A percentile compares a stretch with the other conserved stretches of the same genome.
Conservation (phyloP, 257 asterid genomes). For the Solanum infundibuliforme region DNA sequence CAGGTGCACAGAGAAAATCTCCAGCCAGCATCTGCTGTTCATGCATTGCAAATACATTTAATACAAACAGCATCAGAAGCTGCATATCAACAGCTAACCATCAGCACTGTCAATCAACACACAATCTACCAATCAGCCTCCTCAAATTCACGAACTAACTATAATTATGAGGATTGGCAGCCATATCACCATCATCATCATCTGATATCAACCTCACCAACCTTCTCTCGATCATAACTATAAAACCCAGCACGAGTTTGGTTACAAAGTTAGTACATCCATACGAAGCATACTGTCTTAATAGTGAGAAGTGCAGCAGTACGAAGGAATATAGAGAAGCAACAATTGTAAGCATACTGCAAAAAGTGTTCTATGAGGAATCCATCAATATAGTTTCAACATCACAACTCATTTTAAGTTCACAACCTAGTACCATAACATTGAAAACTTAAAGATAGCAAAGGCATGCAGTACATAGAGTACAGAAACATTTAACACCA, state of each 20-base stretch:
- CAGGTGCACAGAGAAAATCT: background rate
- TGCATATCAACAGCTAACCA: constrained; percentile 1
- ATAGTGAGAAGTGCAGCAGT: background rate
- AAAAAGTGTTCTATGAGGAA: background rate
- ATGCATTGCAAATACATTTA: background rate
- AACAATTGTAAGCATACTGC: background rate
- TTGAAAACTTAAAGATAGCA: background rate
- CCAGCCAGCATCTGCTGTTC: background rate
- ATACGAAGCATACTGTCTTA: background rate
- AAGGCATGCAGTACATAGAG: background rate
- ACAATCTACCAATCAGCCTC: constrained; percentile 9
- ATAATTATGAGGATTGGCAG: background rate
- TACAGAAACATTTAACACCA: background rate
- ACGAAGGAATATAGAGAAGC: background rate
- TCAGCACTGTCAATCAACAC: background rate
- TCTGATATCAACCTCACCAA: constrained; percentile 3
- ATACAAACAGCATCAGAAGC: constrained; percentile 13
- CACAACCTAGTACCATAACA: background rate
- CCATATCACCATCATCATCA: background rate
- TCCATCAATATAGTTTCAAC: background rate
- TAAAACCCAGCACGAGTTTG: constrained; percentile 4
- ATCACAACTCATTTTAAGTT: background rate
- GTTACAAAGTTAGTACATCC: constrained; percentile 4
- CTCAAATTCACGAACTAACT: constrained; percentile 1
- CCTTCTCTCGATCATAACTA: constrained; percentile 16